Percentiles rank a stretch among this genome's conserved stretches.
phyloP scores from a whole-genome alignment of 208 protist genomes.

The Acanthamoeba healyi region DNA sequence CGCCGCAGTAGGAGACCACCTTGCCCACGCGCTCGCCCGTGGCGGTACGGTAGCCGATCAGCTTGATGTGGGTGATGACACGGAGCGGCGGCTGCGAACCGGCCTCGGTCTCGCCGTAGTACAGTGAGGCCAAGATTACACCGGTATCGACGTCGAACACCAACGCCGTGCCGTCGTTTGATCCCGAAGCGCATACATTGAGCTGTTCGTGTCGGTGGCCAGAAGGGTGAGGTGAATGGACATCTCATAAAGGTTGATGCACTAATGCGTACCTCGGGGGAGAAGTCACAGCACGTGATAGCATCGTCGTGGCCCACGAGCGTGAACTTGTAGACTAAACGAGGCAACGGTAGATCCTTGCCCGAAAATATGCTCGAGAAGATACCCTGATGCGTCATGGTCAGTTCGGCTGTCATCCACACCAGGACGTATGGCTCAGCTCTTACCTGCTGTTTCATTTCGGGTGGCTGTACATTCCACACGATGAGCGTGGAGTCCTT shows the following conservation, averaged over 20 bases:
- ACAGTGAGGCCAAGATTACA: slow-evolving; percentile 18
- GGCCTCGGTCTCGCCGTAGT: neutral
- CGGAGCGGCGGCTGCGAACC: neutral
- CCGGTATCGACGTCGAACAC: slow-evolving; percentile 47
- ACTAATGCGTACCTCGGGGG: neutral
- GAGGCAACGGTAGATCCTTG: slow-evolving; percentile 9
- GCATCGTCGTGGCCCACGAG: slow-evolving; percentile 61
- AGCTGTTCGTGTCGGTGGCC: neutral
- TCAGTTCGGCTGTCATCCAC: neutral
- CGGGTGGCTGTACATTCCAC: slow-evolving; percentile 38
- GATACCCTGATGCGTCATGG: neutral
- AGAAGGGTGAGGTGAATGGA: neutral
- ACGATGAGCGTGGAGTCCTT: slow-evolving; percentile 40
- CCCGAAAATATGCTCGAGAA: slow-evolving; percentile 67
- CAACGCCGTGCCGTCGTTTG: slow-evolving; percentile 49
- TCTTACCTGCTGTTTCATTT: slow-evolving; percentile 1
- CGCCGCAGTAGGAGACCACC: slow-evolving; percentile 67
- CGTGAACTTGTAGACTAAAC: slow-evolving; percentile 66
- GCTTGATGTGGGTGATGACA: slow-evolving; percentile 61
- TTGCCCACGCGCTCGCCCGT: slow-evolving; percentile 48
- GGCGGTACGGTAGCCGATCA: slow-evolving; percentile 38
- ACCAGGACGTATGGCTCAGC: neutral
- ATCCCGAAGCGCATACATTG: slow-evolving; percentile 17
- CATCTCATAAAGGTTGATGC: neutral
- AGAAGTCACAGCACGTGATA: slow-evolving; percentile 64